These are phyloP conservation scores for Scutellaria baicalensis DNA, from an alignment of 257 asterid genomes.

Conservation along the genomic window DNA sequence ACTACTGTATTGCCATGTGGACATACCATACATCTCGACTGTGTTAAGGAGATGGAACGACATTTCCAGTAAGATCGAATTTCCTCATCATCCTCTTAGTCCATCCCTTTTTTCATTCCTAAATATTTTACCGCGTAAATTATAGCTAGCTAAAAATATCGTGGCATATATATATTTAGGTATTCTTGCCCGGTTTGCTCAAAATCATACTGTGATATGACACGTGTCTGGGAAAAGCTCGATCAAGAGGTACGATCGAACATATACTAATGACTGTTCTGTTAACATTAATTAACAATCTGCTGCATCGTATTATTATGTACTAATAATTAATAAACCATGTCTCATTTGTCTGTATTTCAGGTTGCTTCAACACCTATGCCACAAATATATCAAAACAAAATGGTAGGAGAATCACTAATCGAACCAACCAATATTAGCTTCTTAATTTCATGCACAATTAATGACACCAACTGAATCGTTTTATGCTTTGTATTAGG, in stretches of 20 bases:
- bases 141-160: background rate
- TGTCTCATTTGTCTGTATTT: background rate
- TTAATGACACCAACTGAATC: background rate
- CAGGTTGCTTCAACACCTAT: slow-evolving; percentile 57
- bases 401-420: slow-evolving; percentile 35
- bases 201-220: slow-evolving; percentile 62
- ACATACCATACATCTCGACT: slow-evolving; percentile 60
- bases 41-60: slow-evolving; percentile 56
- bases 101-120: background rate
- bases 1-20: slow-evolving; percentile 52
- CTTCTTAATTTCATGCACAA: background rate
- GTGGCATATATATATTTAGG: slow-evolving; percentile 33
- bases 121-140: background rate
- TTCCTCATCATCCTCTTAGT: background rate
- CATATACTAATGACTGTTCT: background rate
- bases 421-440: background rate
- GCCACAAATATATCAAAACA: slow-evolving; percentile 50
- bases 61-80: slow-evolving; percentile 52
- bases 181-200: slow-evolving; percentile 68
- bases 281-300: background rate
- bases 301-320: background rate
- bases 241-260: slow-evolving; percentile 54
- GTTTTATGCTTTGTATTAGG: slow-evolving; percentile 12
- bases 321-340: background rate
- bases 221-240: slow-evolving; percentile 50